A percentile compares a stretch with the other conserved stretches of the same genome.
phyloP scores from a whole-genome alignment of 176 grass and related monocot species.

The Eleusine coracana region DNA sequence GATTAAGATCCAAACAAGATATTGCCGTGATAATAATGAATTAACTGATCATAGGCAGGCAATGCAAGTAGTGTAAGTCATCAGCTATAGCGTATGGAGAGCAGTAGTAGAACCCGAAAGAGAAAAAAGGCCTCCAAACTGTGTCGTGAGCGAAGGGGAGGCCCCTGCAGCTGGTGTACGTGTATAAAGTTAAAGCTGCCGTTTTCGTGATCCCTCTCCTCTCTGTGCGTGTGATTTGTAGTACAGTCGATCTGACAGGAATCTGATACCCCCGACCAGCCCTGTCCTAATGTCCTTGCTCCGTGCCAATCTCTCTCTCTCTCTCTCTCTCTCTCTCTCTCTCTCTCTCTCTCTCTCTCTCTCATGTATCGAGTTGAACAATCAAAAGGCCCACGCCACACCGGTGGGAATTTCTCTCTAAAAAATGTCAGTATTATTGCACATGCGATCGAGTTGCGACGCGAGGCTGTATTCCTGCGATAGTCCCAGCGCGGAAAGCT shows the following conservation, averaged over 20 bases:
- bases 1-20: not conserved
- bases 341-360: conserved; percentile 14
- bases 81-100: not conserved
- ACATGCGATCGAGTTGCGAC: conserved; percentile 37
- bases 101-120: not conserved
- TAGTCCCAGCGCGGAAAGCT: conserved; percentile 8
- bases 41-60: not conserved
- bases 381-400: conserved; percentile 3
- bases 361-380: not conserved
- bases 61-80: not conserved
- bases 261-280: conserved; percentile 65
- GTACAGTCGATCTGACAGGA: conserved; percentile 60
- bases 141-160: not conserved
- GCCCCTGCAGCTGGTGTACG: conserved; percentile 33
- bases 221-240: conserved; percentile 58
- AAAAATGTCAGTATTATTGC: conserved; percentile 10
- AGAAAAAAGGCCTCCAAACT: not conserved
- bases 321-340: not conserved
- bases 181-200: conserved; percentile 70
- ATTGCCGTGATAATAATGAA: not conserved
- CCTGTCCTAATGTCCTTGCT: conserved; percentile 1
- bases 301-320: not conserved
- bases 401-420: conserved; percentile 2
- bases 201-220: conserved; percentile 41
- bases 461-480: not conserved